phyloP scores from a whole-genome alignment of 345 rosid species.

The Lumnitzera racemosa region DNA sequence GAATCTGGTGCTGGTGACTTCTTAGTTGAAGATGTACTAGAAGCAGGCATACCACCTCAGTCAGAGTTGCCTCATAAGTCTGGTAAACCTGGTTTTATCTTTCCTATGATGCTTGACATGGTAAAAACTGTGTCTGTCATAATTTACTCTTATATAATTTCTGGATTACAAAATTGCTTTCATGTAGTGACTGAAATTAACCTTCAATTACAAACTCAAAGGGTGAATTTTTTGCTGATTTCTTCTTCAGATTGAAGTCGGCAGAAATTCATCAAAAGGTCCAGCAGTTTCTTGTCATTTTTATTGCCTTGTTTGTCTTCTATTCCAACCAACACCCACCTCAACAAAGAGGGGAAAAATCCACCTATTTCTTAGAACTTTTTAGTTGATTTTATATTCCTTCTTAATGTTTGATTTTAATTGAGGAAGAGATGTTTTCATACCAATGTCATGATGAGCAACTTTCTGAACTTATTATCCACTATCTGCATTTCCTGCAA shows the following conservation, averaged over 20 bases:
- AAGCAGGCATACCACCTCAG: slow-evolving; percentile 88
- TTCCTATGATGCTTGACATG: neutral
- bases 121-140: too few species aligned
- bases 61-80: slow-evolving; percentile 47
- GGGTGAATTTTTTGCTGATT: neutral
- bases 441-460: too few species aligned
- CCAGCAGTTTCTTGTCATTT: neutral
- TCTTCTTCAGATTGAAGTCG: neutral
- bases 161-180: neutral
- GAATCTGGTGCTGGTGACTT: slow-evolving; percentile 81
- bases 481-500: slow-evolving; percentile 2
- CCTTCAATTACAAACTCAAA: neutral
- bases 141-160: too few species aligned
- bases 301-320: too few species aligned
- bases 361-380: too few species aligned
- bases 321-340: too few species aligned
- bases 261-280: neutral
- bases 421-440: too few species aligned
- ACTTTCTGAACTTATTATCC: too few species aligned
- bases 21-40: slow-evolving; percentile 72
- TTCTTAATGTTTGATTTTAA: too few species aligned
- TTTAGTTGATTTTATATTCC: too few species aligned
- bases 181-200: neutral
- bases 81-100: slow-evolving; percentile 26
- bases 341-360: too few species aligned